Conservation (phyloP, 2,329 filamentous ascomycete genomes). For the Talaromyces islandicus region DNA sequence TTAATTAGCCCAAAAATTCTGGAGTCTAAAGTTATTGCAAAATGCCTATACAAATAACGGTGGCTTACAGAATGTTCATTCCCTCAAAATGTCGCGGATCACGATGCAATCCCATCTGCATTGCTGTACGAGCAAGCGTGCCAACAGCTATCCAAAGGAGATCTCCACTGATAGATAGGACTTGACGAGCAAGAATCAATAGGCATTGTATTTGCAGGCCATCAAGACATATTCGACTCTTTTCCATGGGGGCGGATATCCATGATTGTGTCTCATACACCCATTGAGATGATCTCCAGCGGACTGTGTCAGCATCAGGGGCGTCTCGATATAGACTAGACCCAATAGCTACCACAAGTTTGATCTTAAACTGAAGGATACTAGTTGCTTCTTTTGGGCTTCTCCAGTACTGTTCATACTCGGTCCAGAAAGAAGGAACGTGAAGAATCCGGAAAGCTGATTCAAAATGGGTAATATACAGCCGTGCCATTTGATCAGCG, state of each 20-base stretch:
- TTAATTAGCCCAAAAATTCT: background rate
- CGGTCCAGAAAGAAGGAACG: slow-evolving; percentile 48
- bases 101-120: slow-evolving; percentile 28
- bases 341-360: slow-evolving; percentile 55
- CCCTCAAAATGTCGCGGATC: slow-evolving; percentile 20
- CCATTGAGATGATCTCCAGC: slow-evolving; percentile 32
- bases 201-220: slow-evolving; percentile 28
- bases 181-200: slow-evolving; percentile 26
- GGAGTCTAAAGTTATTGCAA: background rate
- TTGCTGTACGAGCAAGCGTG: slow-evolving; percentile 23
- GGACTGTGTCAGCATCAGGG: slow-evolving; percentile 43
- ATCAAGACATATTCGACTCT: slow-evolving; percentile 17
- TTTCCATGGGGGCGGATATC: slow-evolving; percentile 23
- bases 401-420: slow-evolving; percentile 41
- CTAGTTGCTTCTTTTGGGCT: slow-evolving; percentile 37
- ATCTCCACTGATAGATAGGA: slow-evolving; percentile 25
- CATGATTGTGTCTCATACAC: slow-evolving; percentile 18
- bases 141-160: slow-evolving; percentile 30
- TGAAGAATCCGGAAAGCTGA: slow-evolving; percentile 52
- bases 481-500: slow-evolving; percentile 6
- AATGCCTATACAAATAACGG: background rate
- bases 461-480: slow-evolving; percentile 52
- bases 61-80: slow-evolving; percentile 13
- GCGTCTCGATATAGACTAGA: slow-evolving; percentile 44
- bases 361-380: slow-evolving; percentile 45